Percentiles rank a stretch among this genome's conserved stretches.
Conservation (phyloP, 495 filamentous ascomycete species). For the Neurospora sp. region DNA sequence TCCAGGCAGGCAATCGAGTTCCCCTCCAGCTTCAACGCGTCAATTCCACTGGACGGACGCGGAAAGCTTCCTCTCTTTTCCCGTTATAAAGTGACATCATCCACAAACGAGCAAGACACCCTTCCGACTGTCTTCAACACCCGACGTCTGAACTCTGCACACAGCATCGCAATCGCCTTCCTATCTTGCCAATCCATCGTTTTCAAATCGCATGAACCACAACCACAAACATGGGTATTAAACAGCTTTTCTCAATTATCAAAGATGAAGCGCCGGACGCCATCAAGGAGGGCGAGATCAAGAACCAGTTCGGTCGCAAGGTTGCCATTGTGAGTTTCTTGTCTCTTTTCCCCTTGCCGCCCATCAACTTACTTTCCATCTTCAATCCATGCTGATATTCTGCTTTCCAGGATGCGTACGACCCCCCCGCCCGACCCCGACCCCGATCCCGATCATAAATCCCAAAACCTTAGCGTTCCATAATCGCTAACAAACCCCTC, state of each 20-base stretch:
- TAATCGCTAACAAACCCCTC: conserved; percentile 14
- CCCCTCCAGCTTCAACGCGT: background rate
- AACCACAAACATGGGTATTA: conserved; percentile 69
- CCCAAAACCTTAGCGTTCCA: background rate
- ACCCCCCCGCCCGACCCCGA: background rate
- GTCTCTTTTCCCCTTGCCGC: background rate
- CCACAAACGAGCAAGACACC: background rate
- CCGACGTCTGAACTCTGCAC: background rate
- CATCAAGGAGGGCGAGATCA: conserved; percentile 94
- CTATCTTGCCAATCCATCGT: background rate
- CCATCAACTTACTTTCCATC: conserved; percentile 3
- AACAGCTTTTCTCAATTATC: conserved; percentile 77
- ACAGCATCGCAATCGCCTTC: background rate
- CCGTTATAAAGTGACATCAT: background rate
- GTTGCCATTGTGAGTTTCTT: conserved; percentile 73
- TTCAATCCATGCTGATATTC: background rate
- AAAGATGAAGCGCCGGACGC: conserved; percentile 85
- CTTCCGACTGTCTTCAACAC: background rate
- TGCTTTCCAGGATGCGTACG: conserved; percentile 70
- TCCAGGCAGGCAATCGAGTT: background rate
- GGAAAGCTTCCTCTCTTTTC: background rate
- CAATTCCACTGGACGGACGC: background rate
- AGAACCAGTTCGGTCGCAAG: conserved; percentile 95
- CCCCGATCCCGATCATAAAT: background rate
- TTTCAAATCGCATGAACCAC: background rate